Evolutionary conservation across 352 stramenopile species (phyloP), one percentile per base, ranked within the genome.

Genomic region (Salisapilia sapeloensis): DNA sequence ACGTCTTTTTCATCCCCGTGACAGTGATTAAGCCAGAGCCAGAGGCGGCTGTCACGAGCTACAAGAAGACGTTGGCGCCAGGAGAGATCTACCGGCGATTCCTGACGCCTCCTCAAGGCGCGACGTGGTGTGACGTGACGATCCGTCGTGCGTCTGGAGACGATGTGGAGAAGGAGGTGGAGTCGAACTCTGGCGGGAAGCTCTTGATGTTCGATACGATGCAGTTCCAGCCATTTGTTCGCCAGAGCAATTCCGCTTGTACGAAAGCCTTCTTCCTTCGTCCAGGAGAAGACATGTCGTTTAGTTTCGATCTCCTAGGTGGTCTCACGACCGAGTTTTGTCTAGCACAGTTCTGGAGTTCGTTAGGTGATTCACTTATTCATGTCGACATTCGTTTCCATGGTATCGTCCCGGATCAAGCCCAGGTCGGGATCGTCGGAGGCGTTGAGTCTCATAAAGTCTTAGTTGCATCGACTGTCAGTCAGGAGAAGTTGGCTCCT

Each of bases 1-100:
- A 72, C 4, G 20, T 96, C 11, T 98, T 96, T 40, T 69, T 50
- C 23, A 74, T 97, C 21, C 90, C 90, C 0, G 81, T 98, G 20
- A 89, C 61, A 16, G 66, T 95, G 12, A 71, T 94, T 29, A 87
- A 87, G 46, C 74, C 79, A 0, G 67, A 95, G 50, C 20, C 53
- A 0, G 35, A 30, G 14, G 27, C 42, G 12, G 56, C 56, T 1
- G 50, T 66, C 1, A 40, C 65, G 13, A 27, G 33, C 10, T 77
- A 70, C 44, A 53, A 58, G 36, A 63, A 58, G 35, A 32, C 53
- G 11, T 59, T 84, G 46, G 43, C 64, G 25, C 61, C 69, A 7
- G 75, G 69, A 4, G 40, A 57, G 10, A 82, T 92, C 43, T 65
- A 61, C 28, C 77, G 81, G 11, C 72, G 63, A 13, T 95, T 94